Evolutionary conservation across 441 rosid genomes (phyloP).

Genomic region (Bruguiera hainesii): DNA sequence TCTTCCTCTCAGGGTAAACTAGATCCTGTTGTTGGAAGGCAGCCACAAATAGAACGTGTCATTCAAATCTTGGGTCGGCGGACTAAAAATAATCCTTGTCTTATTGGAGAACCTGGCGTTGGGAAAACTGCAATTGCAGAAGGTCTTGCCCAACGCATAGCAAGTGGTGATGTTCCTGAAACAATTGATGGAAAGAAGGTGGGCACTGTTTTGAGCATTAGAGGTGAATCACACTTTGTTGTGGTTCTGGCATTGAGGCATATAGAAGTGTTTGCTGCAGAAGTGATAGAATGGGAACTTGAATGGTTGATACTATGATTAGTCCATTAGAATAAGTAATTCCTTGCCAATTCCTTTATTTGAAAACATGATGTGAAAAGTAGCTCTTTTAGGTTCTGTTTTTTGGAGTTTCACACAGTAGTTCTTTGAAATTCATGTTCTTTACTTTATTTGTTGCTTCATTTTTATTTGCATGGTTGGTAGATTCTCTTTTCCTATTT

Average conservation of each 20-base stretch:
- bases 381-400: too few species aligned
- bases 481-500: too few species aligned
- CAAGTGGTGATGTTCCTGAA: constrained; percentile 37
- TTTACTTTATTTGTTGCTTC: too few species aligned
- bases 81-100: constrained; percentile 61
- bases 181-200: constrained; percentile 55
- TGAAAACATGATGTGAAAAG: too few species aligned
- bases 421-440: too few species aligned
- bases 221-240: background rate
- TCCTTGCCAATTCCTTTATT: too few species aligned
- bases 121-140: constrained; percentile 70
- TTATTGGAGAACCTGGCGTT: constrained; percentile 64
- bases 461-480: too few species aligned
- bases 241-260: background rate
- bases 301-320: background rate
- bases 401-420: too few species aligned
- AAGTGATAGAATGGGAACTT: background rate
- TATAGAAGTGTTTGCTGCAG: background rate
- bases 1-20: constrained; percentile 39
- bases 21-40: constrained; percentile 62
- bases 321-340: background rate
- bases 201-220: background rate
- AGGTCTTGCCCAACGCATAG: constrained; percentile 51
- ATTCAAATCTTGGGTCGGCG: constrained; percentile 51
- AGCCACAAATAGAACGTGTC: constrained; percentile 48